Evolutionary conservation across 306 rosid genomes (phyloP).

Genomic region (Geum urbanum): DNA sequence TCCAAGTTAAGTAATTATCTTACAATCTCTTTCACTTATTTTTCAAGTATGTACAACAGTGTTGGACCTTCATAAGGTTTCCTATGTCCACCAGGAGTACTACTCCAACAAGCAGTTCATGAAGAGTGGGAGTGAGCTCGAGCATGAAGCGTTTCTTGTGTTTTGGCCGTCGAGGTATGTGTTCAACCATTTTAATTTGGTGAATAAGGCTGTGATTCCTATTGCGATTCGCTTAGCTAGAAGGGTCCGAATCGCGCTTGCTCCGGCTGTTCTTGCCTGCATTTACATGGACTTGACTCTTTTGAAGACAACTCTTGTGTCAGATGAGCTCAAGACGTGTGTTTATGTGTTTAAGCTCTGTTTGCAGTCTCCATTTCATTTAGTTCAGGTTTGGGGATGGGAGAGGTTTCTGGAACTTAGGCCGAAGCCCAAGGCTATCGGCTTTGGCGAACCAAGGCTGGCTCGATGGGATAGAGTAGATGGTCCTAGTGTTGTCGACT

Average conservation of each 20-base stretch:
- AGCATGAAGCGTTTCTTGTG: too few species aligned
- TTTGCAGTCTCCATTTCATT: conserved; percentile 43
- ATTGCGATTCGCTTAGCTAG: conserved; percentile 46
- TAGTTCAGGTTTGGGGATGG: conserved; percentile 61
- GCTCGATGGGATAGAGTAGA: conserved; percentile 36
- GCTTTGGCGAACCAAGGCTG: conserved; percentile 22
- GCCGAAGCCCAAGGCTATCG: conserved; percentile 22
- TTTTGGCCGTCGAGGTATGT: too few species aligned
- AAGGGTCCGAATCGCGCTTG: conserved; percentile 42
- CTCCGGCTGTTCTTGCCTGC: conserved; percentile 42
- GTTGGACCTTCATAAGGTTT: too few species aligned
- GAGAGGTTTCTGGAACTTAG: conserved; percentile 43
- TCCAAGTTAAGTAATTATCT: too few species aligned
- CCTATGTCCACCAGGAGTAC: too few species aligned
- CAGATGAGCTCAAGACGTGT: not conserved
- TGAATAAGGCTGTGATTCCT: conserved; percentile 18
- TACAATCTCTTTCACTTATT: too few species aligned
- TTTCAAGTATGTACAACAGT: too few species aligned
- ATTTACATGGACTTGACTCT: conserved; percentile 36
- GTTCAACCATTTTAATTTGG: too few species aligned
- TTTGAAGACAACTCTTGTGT: conserved; percentile 26
- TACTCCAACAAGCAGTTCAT: too few species aligned
- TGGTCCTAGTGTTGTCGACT: conserved; percentile 17
- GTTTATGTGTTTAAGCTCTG: too few species aligned
- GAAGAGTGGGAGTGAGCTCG: too few species aligned